Evolutionary conservation across 108 stramenopile species (phyloP).

Genomic region (Schizochytrium sp.): DNA sequence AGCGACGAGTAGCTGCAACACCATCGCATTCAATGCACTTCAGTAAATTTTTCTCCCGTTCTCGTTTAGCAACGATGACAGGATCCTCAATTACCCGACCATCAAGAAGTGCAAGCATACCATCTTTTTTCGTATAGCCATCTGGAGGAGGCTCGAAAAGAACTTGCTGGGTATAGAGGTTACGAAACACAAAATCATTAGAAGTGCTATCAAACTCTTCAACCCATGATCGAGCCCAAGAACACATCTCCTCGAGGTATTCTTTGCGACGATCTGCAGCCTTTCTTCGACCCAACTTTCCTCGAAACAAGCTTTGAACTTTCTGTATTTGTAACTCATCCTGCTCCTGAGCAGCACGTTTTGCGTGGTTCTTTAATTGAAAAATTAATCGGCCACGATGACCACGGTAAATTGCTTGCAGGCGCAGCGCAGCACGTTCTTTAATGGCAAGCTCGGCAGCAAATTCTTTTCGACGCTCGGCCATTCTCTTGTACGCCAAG

Average conservation of each 20-base stretch:
- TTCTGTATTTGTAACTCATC: constrained; percentile 8
- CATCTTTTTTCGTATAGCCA: constrained; percentile 34
- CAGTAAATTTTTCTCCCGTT: background rate
- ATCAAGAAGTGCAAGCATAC: constrained; percentile 23
- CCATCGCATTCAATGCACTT: constrained; percentile 52
- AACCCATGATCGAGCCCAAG: constrained; percentile 38
- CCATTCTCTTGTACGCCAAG: background rate
- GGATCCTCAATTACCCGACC: constrained; percentile 52
- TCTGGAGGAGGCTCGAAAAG: constrained; percentile 26
- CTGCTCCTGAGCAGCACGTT: constrained; percentile 1
- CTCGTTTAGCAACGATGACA: background rate
- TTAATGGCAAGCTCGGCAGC: background rate
- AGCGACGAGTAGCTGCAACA: constrained; percentile 6
- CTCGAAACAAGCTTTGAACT: constrained; percentile 29
- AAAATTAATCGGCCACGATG: constrained; percentile 50
- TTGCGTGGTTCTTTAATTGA: constrained; percentile 9
- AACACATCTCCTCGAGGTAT: constrained; percentile 43
- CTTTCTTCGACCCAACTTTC: constrained; percentile 8
- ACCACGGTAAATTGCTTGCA: constrained; percentile 28
- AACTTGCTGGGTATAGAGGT: constrained; percentile 25
- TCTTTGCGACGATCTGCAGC: constrained; percentile 7
- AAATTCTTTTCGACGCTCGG: background rate
- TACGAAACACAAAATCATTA: background rate
- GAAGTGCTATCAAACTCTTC: background rate
- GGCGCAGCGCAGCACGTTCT: background rate